Base-by-base conservation (phyloP, 148 eudicot genomes). In the Rhododendron ovatum region DNA sequence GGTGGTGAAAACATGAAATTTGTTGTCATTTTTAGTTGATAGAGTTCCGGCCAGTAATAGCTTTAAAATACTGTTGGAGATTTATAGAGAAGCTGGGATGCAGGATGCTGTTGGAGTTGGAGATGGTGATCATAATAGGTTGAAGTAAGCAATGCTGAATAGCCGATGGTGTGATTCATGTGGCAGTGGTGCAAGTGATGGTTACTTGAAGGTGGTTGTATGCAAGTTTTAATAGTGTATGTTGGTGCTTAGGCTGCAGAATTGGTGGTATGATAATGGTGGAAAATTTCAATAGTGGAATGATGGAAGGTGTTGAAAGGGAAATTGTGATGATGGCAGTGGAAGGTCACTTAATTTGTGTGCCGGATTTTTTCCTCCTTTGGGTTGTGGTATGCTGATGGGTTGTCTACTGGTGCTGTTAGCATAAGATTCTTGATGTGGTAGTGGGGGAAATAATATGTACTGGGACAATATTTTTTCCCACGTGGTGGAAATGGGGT, bases 171-270 rank as follows among this genome's bases (percentile, higher is more conserved):
- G 2, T 81, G 84, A 37, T 37, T 11, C 26, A 24, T 37, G 33
- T 37, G 33, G 18, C 43, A 17, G n/a, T 59, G 71, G 50, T 37
- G 45, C 71, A 69, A 48, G 18, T 82, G 74, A 37, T 59, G 71
- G 51, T 37, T 39, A 82, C 17, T 61, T 82, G 84, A 82, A 61
- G 84, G 84, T 24, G 84, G 47, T 82, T 35, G 71, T 18, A 33
- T 22, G 26, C 17, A 35, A 82, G 45, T 33, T 82, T 59, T 3
- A 17, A 39, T 28, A 5, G 18, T 47, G 5, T 35, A 5, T 83
- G 26, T 6, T 41, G 76, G 37, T 26, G 15, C 48, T 22, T 82
- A n/a, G 59, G 20, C 74, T n/a, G 67, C 59, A 47, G 82, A 61
- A 26, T 80, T 82, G 74, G 30, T 82, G 11, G 51, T 39, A 33